Conservation (phyloP, 2,329 filamentous ascomycete genomes). For the Fusarium stilboides region DNA sequence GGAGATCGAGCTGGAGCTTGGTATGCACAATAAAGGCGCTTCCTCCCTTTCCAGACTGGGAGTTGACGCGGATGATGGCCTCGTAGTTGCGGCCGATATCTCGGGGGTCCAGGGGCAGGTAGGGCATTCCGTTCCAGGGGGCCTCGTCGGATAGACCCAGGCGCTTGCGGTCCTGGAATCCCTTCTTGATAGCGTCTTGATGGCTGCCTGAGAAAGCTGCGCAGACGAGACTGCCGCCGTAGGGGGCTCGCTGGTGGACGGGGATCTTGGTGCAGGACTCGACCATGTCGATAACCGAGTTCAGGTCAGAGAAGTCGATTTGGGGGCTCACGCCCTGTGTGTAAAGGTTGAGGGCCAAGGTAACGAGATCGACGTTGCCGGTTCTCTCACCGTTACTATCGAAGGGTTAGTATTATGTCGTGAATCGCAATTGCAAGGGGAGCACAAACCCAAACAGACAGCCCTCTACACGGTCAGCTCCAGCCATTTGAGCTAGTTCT, state of each 20-base stretch:
- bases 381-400: slow-evolving; percentile 89
- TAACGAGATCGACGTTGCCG: slow-evolving; percentile 95
- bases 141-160: slow-evolving; percentile 73
- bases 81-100: slow-evolving; percentile 98
- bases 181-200: slow-evolving; percentile 97
- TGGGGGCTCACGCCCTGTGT: slow-evolving; percentile 87
- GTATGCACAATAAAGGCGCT: slow-evolving; percentile 94
- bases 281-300: slow-evolving; percentile 87
- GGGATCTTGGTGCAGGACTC: slow-evolving; percentile 97
- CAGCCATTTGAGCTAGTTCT: slow-evolving; percentile 96
- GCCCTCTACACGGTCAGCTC: slow-evolving; percentile 93
- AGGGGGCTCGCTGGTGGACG: slow-evolving; percentile 89
- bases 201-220: slow-evolving; percentile 91
- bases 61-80: slow-evolving; percentile 97
- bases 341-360: slow-evolving; percentile 92
- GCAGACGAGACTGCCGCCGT: slow-evolving; percentile 92
- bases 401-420: no score
- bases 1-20: slow-evolving; percentile 90
- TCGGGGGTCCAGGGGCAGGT: slow-evolving; percentile 91
- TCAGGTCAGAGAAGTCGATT: slow-evolving; percentile 92
- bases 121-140: slow-evolving; percentile 84
- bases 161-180: slow-evolving; percentile 79
- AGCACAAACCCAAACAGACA: slow-evolving; percentile 74
- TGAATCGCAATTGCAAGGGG: no score
- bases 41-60: slow-evolving; percentile 94